These are phyloP conservation scores for Ogataea hybrid DNA, from an alignment of 1,139 yeast genomes.

Conservation along the genomic window DNA sequence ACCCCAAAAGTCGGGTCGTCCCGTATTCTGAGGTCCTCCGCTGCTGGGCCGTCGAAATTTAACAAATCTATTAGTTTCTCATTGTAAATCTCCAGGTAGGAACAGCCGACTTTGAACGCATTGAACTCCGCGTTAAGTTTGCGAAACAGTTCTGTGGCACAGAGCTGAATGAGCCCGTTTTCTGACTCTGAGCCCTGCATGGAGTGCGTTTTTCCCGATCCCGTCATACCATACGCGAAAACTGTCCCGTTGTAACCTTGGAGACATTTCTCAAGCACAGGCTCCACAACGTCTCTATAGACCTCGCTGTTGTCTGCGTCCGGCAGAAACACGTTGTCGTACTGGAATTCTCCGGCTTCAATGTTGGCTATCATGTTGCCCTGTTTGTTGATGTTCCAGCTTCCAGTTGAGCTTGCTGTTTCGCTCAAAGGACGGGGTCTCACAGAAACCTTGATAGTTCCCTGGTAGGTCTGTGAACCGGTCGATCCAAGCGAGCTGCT, in stretches of 20 bases:
- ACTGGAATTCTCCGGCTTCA: constrained; percentile 58
- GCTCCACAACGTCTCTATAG: constrained; percentile 58
- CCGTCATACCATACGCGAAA: constrained; percentile 95
- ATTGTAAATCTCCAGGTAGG: constrained; percentile 88
- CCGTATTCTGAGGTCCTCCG: constrained; percentile 62
- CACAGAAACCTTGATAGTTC: constrained; percentile 50
- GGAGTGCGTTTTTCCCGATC: constrained; percentile 90
- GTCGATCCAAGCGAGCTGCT: constrained; percentile 21
- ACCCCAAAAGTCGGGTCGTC: constrained; percentile 77
- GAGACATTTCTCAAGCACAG: constrained; percentile 62
- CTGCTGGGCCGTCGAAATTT: constrained; percentile 27
- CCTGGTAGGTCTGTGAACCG: constrained; percentile 36
- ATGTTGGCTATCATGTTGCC: constrained; percentile 45
- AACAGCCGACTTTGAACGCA: constrained; percentile 47
- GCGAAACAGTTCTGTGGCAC: constrained; percentile 65
- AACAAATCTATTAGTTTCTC: constrained; percentile 80
- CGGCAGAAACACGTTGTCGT: constrained; percentile 74
- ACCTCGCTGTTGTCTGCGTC: constrained; percentile 53
- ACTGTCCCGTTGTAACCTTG: constrained; percentile 87
- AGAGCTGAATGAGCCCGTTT: constrained; percentile 76
- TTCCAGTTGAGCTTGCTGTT: constrained; percentile 23
- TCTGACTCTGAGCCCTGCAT: constrained; percentile 75
- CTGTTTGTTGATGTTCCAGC: constrained; percentile 45
- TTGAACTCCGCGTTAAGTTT: constrained; percentile 38
- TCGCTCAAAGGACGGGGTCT: constrained; percentile 50